These are phyloP conservation scores for Parachaetomium inaequale DNA, from an alignment of 495 filamentous ascomycete genomes.

Conservation along the genomic window DNA sequence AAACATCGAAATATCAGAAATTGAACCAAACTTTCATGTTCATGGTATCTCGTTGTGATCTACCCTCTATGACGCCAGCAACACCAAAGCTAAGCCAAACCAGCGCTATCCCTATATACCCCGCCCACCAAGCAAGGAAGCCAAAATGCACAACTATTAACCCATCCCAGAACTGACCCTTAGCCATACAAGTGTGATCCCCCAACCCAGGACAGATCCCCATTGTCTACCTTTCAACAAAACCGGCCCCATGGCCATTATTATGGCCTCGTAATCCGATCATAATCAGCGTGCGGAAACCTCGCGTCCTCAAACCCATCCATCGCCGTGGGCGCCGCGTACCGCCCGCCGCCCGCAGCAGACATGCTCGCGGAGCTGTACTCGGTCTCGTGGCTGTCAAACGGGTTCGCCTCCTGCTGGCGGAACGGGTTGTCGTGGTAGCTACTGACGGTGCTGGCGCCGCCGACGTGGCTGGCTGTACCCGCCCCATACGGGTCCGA, in stretches of 20 bases:
- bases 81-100: constrained; percentile 17
- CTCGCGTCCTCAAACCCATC: constrained; percentile 42
- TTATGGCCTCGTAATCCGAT: constrained; percentile 33
- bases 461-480: constrained; percentile 11
- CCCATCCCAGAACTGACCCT: background rate
- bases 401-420: constrained; percentile 38
- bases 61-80: constrained; percentile 23
- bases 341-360: constrained; percentile 25
- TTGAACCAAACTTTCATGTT: constrained; percentile 5
- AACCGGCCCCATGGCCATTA: background rate
- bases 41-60: constrained; percentile 26
- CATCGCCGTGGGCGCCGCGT: constrained; percentile 34
- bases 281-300: constrained; percentile 46
- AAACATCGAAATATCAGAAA: background rate
- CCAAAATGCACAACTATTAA: constrained; percentile 10
- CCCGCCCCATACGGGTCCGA: constrained; percentile 36
- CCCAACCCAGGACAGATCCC: background rate
- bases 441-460: constrained; percentile 17
- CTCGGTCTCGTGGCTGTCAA: constrained; percentile 36
- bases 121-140: constrained; percentile 3
- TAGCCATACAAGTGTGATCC: background rate
- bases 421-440: constrained; percentile 33
- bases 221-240: background rate
- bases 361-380: constrained; percentile 35
- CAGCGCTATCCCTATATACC: constrained; percentile 6